Evolutionary conservation across 192 early-diverging fungal species (phyloP), one percentile per base, ranked within the genome.

Genomic region (Entrophospora sp.): DNA sequence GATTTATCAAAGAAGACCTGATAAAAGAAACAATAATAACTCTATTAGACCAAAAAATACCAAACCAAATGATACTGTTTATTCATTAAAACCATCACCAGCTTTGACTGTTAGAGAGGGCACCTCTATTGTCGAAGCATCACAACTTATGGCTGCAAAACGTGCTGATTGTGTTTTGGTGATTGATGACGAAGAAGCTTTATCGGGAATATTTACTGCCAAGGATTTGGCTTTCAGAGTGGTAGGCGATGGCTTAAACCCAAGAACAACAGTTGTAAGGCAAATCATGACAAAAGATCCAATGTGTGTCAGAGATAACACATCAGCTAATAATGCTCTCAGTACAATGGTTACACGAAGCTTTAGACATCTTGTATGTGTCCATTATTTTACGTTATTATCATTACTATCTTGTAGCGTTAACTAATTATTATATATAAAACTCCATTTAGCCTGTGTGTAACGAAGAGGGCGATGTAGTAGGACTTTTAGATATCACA

Each of bases 141-240:
- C 91, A 13, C 91, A 90, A 75, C 78, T 90, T 63, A 96, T 98
- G 94, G 94, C 96, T 3, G 96, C 96, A n/a, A 97, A 97, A 81
- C 83, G 94, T 22, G 83, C 86, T 5, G 96, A 98, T 73, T 92
- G 91, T 69, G 91, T 98, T 44, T 80, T 98, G 13, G 88, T 96
- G 34, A 90, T 96, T 14, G 89, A 94, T 71, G 85, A 89, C 30
- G 87, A 94, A 18, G 92, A 93, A 62, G 89, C 90, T 63, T 81
- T 98, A 66, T 79, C 82, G 8, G 96, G 94, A 34, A 98, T 98
- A 60, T 89, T 98, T 69, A 98, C n/a, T n/a, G n/a, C n/a, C n/a
- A n/a, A n/a, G n/a, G n/a, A n/a, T n/a, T n/a, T n/a, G n/a, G n/a
- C n/a, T 28, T 97, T 91, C 75, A 79, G 94, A 28, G 93, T 97